Base-by-base conservation (phyloP, 2,329 filamentous ascomycete species). In the Stemphylium beticola region DNA sequence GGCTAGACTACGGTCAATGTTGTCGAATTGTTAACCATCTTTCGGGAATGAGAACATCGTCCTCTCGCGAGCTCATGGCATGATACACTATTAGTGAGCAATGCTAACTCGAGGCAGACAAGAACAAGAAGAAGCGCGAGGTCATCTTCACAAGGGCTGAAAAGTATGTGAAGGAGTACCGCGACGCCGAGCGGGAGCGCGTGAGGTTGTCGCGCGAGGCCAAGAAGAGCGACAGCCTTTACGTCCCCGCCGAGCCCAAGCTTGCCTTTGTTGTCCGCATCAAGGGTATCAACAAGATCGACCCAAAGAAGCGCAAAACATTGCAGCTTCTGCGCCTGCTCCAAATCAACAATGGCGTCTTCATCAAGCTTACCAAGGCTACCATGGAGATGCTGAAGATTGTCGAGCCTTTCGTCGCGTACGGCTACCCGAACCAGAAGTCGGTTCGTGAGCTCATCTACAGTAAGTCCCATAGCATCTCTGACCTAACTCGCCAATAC, bases 261-360 rank as follows among this genome's bases (percentile, higher is more conserved):
- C 85, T 99, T 76, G 92, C 93, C 84, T 99, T 99, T 81, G 88
- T 99, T 74, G 84, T 98, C 82, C 93, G 95, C 81, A 99, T 99
- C 87, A 99, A 99, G 92, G 95, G 88, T 96, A 98, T 99, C 92
- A 98, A 98, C 91, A 99, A 99, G 91, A 98, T 99, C 76, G 88
- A 96, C 79, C 95, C 95, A 74, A 98, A 99, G 91, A 96, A 96
- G 82, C 93, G 95, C 87, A 99, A 99, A 89, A 98, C 96, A 77
- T 88, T 99, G 74, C 95, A 99, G 85, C 91, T 99, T 61, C 93
- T 99, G 79, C 93, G 95, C 86, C 92, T 99, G 68, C 89, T 99
- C 76, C 95, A 99, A 86, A 99, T 99, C 90, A 99, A 99, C 91
- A 98, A 96, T 82, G 95, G 93, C 82, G 92, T 97, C 81, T 99